phyloP scores from a whole-genome alignment of 352 stramenopile genomes.

The Pythium apleroticum region DNA sequence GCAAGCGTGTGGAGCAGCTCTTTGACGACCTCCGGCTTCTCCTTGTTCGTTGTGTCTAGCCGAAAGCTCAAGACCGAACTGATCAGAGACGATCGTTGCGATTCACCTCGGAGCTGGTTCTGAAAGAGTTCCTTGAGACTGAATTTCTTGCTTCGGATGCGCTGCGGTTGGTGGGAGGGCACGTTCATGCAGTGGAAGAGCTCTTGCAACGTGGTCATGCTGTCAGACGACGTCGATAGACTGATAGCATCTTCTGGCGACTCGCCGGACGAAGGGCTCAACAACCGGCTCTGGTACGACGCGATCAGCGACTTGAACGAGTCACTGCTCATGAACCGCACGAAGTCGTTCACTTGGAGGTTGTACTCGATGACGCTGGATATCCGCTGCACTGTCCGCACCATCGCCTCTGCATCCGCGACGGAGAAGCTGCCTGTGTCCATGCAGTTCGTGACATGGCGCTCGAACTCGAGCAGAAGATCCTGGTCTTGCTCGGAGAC shows the following conservation, averaged over 20 bases:
- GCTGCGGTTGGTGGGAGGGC: conserved; percentile 74
- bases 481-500: conserved; percentile 61
- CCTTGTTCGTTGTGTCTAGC: conserved; percentile 58
- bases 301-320: conserved; percentile 79
- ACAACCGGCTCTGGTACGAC: conserved; percentile 71
- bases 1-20: conserved; percentile 73
- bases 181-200: conserved; percentile 90
- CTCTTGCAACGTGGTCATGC: conserved; percentile 83
- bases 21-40: conserved; percentile 58
- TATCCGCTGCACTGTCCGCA: conserved; percentile 55
- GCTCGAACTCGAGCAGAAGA: conserved; percentile 59
- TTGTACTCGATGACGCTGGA: conserved; percentile 66
- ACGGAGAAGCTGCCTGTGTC: conserved; percentile 70
- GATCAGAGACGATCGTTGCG: conserved; percentile 62
- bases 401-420: conserved; percentile 57
- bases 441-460: conserved; percentile 53
- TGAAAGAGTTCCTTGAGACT: conserved; percentile 65
- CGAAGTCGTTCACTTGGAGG: conserved; percentile 85
- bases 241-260: conserved; percentile 29
- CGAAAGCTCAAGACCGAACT: conserved; percentile 74
- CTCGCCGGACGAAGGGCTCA: conserved; percentile 49
- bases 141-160: conserved; percentile 71
- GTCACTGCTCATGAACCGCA: conserved; percentile 81
- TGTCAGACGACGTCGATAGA: conserved; percentile 54
- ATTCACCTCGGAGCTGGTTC: conserved; percentile 55